Conservation (phyloP, 768 basidiomycete species). For the Mycena galopus region DNA sequence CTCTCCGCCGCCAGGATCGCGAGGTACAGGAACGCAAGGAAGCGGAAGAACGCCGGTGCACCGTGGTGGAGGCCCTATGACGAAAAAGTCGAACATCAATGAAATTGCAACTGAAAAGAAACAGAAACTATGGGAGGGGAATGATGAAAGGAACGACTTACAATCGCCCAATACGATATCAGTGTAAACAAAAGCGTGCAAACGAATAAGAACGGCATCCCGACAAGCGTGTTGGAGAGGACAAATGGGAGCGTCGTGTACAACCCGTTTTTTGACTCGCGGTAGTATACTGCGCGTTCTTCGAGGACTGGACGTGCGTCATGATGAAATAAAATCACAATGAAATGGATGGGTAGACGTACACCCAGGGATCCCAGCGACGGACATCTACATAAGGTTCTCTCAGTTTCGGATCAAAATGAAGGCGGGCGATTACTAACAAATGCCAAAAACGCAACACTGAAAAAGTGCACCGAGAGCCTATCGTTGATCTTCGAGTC, state of each 20-base stretch:
- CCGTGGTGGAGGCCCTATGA: slow-evolving; percentile 63
- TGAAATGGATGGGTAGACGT: slow-evolving; percentile 15
- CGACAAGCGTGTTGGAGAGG: slow-evolving; percentile 66
- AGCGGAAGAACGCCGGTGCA: slow-evolving; percentile 64
- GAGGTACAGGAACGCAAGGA: slow-evolving; percentile 66
- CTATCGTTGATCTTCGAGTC: slow-evolving; percentile 61
- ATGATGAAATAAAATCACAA: not conserved
- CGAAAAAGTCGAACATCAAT: not conserved
- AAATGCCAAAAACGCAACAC: slow-evolving; percentile 67
- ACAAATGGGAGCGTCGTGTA: slow-evolving; percentile 68
- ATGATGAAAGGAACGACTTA: slow-evolving; percentile 41
- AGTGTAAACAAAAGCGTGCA: slow-evolving; percentile 63
- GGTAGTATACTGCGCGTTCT: slow-evolving; percentile 68
- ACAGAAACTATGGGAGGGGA: too few relatives aligned
- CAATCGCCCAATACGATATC: slow-evolving; percentile 66
- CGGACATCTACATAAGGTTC: slow-evolving; percentile 57
- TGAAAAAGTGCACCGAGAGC: slow-evolving; percentile 68
- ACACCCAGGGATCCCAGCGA: slow-evolving; percentile 71
- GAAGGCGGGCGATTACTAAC: slow-evolving; percentile 41
- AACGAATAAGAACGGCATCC: slow-evolving; percentile 65
- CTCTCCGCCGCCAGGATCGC: slow-evolving; percentile 66
- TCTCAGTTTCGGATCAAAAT: not conserved
- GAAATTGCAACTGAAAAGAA: too few relatives aligned
- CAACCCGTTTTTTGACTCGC: slow-evolving; percentile 70
- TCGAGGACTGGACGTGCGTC: slow-evolving; percentile 58